Evolutionary conservation across 768 basidiomycete genomes (phyloP).

Genomic region (Lanmaoa rubissima): DNA sequence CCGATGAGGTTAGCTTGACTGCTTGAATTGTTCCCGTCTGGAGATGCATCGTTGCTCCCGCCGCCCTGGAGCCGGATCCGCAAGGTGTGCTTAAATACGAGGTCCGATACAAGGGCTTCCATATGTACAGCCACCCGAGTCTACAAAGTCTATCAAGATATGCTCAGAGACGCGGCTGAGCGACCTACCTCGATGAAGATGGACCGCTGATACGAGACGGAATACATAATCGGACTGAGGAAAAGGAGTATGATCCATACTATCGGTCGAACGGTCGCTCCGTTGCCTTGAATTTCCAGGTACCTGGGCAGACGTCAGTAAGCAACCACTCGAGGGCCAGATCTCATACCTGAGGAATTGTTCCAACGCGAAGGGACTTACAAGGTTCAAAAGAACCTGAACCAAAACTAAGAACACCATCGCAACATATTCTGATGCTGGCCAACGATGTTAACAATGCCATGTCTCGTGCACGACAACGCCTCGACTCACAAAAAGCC

Average conservation of each 20-base stretch:
- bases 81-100: conserved; percentile 55
- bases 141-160: neutral
- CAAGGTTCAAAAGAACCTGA: neutral
- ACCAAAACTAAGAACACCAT: neutral
- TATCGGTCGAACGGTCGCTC: conserved; percentile 55
- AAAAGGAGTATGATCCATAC: conserved; percentile 62
- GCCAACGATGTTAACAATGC: neutral
- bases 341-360: conserved; percentile 5
- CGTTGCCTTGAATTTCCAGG: conserved; percentile 52
- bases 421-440: conserved; percentile 2
- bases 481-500: conserved; percentile 3
- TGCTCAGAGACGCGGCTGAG: neutral
- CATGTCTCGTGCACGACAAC: neutral
- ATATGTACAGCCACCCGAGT: conserved; percentile 46
- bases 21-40: conserved; percentile 1
- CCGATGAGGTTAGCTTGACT: conserved; percentile 58
- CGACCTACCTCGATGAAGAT: conserved; percentile 33
- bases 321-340: neutral
- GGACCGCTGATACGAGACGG: conserved; percentile 52
- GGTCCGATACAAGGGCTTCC: conserved; percentile 53
- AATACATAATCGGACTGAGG: conserved; percentile 42
- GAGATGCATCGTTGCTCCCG: conserved; percentile 1
- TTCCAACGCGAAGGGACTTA: conserved; percentile 7
- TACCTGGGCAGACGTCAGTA: conserved; percentile 37
- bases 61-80: conserved; percentile 43